Evolutionary conservation across 2,329 filamentous ascomycete species (phyloP).

Genomic region (Diplodia scrobiculata): DNA sequence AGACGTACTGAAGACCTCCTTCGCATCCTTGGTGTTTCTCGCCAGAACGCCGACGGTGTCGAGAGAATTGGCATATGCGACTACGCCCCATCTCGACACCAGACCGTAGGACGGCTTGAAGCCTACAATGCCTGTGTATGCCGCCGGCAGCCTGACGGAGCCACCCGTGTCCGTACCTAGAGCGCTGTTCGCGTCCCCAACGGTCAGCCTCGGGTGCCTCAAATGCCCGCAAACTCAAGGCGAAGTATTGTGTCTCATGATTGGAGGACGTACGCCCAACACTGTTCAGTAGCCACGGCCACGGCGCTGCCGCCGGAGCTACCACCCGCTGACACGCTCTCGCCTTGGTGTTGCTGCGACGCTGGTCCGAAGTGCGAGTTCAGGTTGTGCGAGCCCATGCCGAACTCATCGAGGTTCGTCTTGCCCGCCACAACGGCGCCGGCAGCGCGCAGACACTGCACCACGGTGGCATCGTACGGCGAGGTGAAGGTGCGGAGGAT

Average conservation of each 20-base stretch:
- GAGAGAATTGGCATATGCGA: conserved; percentile 89
- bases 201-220: conserved; percentile 26
- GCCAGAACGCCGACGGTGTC: conserved; percentile 84
- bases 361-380: conserved; percentile 67
- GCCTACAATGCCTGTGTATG: conserved; percentile 79
- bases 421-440: conserved; percentile 72
- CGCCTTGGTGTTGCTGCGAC: conserved; percentile 29
- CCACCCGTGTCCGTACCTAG: conserved; percentile 93
- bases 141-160: conserved; percentile 81
- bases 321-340: conserved; percentile 70
- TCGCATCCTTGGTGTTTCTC: conserved; percentile 53
- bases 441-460: conserved; percentile 64
- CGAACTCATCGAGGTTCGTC: conserved; percentile 94
- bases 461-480: conserved; percentile 81
- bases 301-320: conserved; percentile 94
- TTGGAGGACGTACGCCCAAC: conserved; percentile 55
- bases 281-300: conserved; percentile 68
- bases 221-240: no score
- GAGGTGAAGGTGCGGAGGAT: conserved; percentile 69
- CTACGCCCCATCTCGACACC: conserved; percentile 80
- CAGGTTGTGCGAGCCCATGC: conserved; percentile 84
- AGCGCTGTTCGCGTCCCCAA: conserved; percentile 51
- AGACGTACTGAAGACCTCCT: conserved; percentile 43
- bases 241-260: background rate
- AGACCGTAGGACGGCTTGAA: conserved; percentile 93